These are phyloP conservation scores for Cicer pinnatifidum DNA, from an alignment of 306 rosid genomes.

Conservation along the genomic window DNA sequence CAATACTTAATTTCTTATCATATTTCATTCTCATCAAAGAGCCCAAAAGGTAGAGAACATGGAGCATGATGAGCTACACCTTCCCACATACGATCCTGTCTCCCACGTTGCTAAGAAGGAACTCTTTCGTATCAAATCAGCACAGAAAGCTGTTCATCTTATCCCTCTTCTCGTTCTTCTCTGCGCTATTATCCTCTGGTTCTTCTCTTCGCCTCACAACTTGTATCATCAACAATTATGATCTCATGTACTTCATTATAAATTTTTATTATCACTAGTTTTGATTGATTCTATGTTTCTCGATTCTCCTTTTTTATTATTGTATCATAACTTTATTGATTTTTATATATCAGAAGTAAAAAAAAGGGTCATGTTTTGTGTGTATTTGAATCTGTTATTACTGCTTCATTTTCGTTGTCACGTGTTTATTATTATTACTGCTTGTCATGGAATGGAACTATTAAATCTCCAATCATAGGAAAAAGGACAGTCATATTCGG, in stretches of 20 bases:
- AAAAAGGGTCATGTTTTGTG: neutral
- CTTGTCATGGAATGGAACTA: neutral
- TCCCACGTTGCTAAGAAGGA: slow-evolving; percentile 69
- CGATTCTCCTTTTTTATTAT: slow-evolving; percentile 12
- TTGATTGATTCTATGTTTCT: slow-evolving; percentile 4
- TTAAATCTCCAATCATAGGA: neutral
- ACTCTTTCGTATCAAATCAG: slow-evolving; percentile 62
- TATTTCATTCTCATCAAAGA: no score
- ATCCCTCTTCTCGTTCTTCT: slow-evolving; percentile 79
- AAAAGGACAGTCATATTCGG: neutral
- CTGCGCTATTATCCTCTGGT: slow-evolving; percentile 87
- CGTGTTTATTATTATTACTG: neutral
- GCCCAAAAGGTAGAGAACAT: no score
- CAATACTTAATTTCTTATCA: no score
- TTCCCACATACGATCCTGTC: slow-evolving; percentile 80
- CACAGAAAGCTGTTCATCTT: slow-evolving; percentile 69
- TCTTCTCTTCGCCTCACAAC: slow-evolving; percentile 59
- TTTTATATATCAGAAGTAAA: neutral
- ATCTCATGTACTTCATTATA: neutral
- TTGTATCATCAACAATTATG: no score
- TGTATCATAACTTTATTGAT: slow-evolving; percentile 6
- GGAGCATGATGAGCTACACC: slow-evolving; percentile 13
- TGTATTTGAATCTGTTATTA: slow-evolving; percentile 12
- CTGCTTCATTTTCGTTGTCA: neutral
- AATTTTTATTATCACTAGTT: neutral